Evolutionary conservation across 805 yeast species (phyloP).

Genomic region (Komagataella phaffii): DNA sequence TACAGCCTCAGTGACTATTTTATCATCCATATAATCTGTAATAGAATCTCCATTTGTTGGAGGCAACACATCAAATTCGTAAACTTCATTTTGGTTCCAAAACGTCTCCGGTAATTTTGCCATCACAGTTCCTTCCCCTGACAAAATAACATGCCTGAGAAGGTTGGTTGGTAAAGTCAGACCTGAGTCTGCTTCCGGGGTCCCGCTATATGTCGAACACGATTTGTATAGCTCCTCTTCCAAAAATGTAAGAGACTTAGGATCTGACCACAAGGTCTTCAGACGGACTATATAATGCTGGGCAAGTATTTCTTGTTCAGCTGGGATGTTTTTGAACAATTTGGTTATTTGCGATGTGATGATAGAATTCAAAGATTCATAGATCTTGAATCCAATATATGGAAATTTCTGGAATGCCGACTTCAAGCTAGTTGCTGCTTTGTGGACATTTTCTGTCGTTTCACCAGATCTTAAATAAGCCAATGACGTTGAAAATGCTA

Average conservation of each 20-base stretch:
- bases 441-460: slow-evolving; percentile 11
- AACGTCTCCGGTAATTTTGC: slow-evolving; percentile 49
- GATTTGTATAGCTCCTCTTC: slow-evolving; percentile 15
- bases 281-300: slow-evolving; percentile 45
- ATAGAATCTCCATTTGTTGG: slow-evolving; percentile 29
- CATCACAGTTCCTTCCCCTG: slow-evolving; percentile 62
- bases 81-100: slow-evolving; percentile 49
- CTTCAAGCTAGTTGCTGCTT: slow-evolving; percentile 34
- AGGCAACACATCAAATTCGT: slow-evolving; percentile 63
- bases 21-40: background rate
- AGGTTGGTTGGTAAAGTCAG: slow-evolving; percentile 34
- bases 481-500: slow-evolving; percentile 51
- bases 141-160: slow-evolving; percentile 52
- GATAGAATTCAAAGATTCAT: slow-evolving; percentile 27
- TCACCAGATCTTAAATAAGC: slow-evolving; percentile 36
- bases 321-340: background rate
- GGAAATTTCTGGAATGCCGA: slow-evolving; percentile 46
- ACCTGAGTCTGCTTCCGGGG: background rate
- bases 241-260: slow-evolving; percentile 27
- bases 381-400: slow-evolving; percentile 35
- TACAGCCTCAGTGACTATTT: background rate
- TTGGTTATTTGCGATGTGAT: slow-evolving; percentile 26
- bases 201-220: background rate
- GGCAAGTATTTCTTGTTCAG: background rate
- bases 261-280: slow-evolving; percentile 36